phyloP scores from a whole-genome alignment of 2,329 filamentous ascomycete species.

The Aschersonia sp. region DNA sequence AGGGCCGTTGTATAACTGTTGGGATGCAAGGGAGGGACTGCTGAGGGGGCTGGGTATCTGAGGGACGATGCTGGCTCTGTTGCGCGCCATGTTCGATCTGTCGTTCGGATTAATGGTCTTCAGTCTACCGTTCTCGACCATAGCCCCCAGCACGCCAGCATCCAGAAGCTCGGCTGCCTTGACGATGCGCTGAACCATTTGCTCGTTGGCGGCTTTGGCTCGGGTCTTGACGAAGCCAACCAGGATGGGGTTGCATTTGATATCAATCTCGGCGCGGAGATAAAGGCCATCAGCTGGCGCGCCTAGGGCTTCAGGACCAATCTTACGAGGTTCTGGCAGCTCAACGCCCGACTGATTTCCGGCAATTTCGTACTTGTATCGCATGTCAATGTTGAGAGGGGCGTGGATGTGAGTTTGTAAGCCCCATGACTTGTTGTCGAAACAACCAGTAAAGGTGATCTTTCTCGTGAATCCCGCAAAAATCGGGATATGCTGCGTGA shows the following conservation, averaged over 20 bases:
- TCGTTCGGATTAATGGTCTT: conserved; percentile 43
- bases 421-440: conserved; percentile 59
- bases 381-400: conserved; percentile 50
- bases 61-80: background rate
- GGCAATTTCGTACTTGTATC: conserved; percentile 53
- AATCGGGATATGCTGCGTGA: conserved; percentile 53
- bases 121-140: conserved; percentile 51
- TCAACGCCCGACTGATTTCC: conserved; percentile 56
- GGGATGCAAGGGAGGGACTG: background rate
- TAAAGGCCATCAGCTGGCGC: conserved; percentile 52
- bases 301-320: conserved; percentile 43
- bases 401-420: conserved; percentile 60
- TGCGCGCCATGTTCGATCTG: conserved; percentile 17
- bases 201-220: conserved; percentile 49
- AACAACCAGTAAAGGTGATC: conserved; percentile 57
- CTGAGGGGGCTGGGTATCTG: conserved; percentile 2
- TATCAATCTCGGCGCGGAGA: conserved; percentile 55
- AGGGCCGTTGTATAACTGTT: background rate
- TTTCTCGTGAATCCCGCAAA: conserved; percentile 51
- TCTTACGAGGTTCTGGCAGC: conserved; percentile 43
- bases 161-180: conserved; percentile 60
- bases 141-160: conserved; percentile 48
- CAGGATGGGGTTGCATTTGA: conserved; percentile 53
- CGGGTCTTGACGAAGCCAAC: conserved; percentile 52
- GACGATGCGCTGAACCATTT: conserved; percentile 54